phyloP scores from a whole-genome alignment of 305 asterid genomes.

The Fraxinus xanthoxyloides region DNA sequence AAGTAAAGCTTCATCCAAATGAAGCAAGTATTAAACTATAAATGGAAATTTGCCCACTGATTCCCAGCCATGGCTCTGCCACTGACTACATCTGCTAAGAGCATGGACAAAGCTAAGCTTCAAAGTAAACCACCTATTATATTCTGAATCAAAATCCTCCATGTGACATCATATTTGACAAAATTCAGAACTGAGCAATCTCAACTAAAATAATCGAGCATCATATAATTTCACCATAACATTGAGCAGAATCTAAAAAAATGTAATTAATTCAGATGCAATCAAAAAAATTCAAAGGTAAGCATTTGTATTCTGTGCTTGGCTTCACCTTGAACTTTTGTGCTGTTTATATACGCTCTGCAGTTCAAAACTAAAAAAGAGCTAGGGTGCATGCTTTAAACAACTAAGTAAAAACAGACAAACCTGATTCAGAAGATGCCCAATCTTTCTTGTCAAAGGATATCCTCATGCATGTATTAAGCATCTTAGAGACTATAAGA shows the following conservation, averaged over 20 bases:
- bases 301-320: background rate
- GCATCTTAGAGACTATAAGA: conserved; percentile 51
- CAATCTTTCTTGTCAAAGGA: conserved; percentile 41
- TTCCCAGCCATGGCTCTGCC: background rate
- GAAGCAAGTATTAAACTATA: background rate
- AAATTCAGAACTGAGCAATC: background rate
- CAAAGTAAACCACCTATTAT: background rate
- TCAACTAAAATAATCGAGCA: background rate
- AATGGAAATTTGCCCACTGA: background rate
- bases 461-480: conserved; percentile 39
- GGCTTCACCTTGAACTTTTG: background rate
- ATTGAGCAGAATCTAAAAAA: background rate
- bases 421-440: conserved; percentile 56
- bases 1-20: background rate
- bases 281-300: background rate
- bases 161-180: background rate
- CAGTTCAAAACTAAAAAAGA: background rate
- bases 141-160: background rate
- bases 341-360: background rate
- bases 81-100: background rate
- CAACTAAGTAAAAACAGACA: conserved; percentile 16
- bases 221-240: background rate
- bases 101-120: background rate
- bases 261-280: background rate
- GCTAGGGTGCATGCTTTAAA: background rate